Conservation (phyloP, 352 stramenopile genomes). For the Pythium pyrilobum region DNA sequence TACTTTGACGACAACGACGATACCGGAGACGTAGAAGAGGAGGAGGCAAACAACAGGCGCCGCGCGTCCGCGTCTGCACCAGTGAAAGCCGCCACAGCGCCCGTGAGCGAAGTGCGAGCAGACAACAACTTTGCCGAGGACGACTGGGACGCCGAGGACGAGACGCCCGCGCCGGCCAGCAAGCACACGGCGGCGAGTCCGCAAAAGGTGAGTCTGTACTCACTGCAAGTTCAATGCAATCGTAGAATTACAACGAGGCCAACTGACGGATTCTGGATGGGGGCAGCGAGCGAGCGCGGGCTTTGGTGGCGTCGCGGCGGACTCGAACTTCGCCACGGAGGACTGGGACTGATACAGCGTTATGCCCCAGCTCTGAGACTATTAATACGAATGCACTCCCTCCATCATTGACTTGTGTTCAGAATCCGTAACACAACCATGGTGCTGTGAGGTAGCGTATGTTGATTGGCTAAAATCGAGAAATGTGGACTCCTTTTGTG, state of each 20-base stretch:
- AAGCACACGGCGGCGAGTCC: constrained; percentile 13
- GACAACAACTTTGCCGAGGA: constrained; percentile 82
- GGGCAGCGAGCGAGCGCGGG: constrained; percentile 5
- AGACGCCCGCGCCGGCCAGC: neutral
- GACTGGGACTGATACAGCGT: constrained; percentile 53
- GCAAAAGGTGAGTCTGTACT: constrained; percentile 41
- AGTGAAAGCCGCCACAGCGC: neutral
- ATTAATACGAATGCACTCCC: too few species aligned
- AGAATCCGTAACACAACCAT: too few species aligned
- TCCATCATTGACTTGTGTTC: too few species aligned
- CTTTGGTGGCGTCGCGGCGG: constrained; percentile 42
- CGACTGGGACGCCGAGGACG: constrained; percentile 63
- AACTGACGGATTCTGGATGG: too few species aligned
- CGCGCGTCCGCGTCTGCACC: constrained; percentile 4
- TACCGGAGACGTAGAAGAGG: constrained; percentile 18
- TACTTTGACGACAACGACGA: constrained; percentile 68
- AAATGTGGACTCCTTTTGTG: too few species aligned
- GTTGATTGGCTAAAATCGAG: too few species aligned
- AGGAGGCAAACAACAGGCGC: constrained; percentile 15
- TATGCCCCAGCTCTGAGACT: too few species aligned
- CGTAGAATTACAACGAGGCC: too few species aligned
- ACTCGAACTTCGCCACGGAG: constrained; percentile 62
- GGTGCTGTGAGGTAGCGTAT: too few species aligned
- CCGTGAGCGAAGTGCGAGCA: constrained; percentile 10
- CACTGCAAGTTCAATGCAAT: too few species aligned